Base-by-base conservation (phyloP, 805 yeast genomes). In the Candida boleticola region DNA sequence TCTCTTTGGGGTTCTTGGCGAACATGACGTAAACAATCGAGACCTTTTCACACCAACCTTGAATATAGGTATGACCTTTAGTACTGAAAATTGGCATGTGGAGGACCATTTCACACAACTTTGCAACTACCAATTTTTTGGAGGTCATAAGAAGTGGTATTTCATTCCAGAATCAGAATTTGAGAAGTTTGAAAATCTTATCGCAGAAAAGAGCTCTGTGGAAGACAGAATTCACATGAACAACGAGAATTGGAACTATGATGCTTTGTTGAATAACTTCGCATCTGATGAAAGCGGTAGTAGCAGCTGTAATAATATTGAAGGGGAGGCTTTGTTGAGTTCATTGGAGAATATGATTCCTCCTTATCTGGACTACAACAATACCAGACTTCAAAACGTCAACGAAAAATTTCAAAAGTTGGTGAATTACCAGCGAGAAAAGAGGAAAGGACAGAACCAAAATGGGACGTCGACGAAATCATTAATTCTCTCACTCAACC, bases 61-160 rank as follows among this genome's bases (percentile, higher is more conserved):
- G 29, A 69, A 71, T 35, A 64, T 81, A 9, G 79, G 77, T 1
- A 75, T 76, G 78, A 62, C 79, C 2, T 76, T 73, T 47, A 71
- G 83, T 38, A 61, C 76, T 2, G 73, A 74, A 39, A 69, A 77
- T 34, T 84, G 88, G 88, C 57, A 61, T 17, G 58, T 72, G 41
- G 85, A 79, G 49, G 89, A 83, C 48, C 84, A 79, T 46, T 77
- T 76, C 56, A 57, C 83, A 2, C 79, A 79, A 34, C 53, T 66
- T 9, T 61, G 73, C 22, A 80, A 78, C 52, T 82, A 72, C 46
- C 77, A 73, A 36, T 80, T 79, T 47, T 49, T 68, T 37, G 90
- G 89, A 2, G 75, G 76, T 5, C 52, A 67, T 11, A 77, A 74
- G 52, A 52, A 76, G 16, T 81, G 88, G 86, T 82, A 79, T 46